Conservation (phyloP, 345 rosid genomes). For the Citrus maxima region DNA sequence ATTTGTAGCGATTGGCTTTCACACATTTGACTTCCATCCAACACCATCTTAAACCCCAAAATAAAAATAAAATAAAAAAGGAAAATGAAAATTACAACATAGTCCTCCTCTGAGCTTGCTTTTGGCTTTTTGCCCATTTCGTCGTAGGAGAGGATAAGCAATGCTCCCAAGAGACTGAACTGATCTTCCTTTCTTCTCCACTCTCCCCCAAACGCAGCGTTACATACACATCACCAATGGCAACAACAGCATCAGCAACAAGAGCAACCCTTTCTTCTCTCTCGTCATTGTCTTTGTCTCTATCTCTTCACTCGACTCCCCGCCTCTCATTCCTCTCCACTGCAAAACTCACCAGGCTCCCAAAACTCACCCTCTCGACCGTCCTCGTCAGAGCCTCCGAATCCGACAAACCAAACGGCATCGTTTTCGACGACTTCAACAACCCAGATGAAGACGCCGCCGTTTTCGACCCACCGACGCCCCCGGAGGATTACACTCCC, state of each 20-base stretch:
- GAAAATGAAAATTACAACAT: not conserved
- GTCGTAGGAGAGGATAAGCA: not conserved
- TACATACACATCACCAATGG: slow-evolving; percentile 18
- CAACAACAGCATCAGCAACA: slow-evolving; percentile 32
- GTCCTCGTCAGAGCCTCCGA: not conserved
- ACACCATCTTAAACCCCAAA: not conserved
- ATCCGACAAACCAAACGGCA: slow-evolving; percentile 33
- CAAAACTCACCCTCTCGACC: slow-evolving; percentile 7
- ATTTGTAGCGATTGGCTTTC: not conserved
- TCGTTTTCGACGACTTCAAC: slow-evolving; percentile 45
- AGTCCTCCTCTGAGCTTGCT: not conserved
- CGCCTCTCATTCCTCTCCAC: slow-evolving; percentile 29
- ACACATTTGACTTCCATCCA: not conserved
- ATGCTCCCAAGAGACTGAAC: not conserved
- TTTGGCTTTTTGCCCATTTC: not conserved
- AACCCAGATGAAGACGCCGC: slow-evolving; percentile 37
- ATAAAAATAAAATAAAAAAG: no score
- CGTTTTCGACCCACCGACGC: slow-evolving; percentile 58
- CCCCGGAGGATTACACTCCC: slow-evolving; percentile 55
- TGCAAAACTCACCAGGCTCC: slow-evolving; percentile 18
- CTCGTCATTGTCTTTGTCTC: slow-evolving; percentile 24
- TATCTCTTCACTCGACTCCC: slow-evolving; percentile 21
- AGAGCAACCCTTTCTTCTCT: slow-evolving; percentile 34
- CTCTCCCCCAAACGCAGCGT: not conserved
- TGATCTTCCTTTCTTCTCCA: not conserved